A percentile compares a stretch with the other conserved stretches of the same genome.
These are phyloP conservation scores for Teratosphaeria gauchensis DNA, from an alignment of 2,329 filamentous ascomycete species.

Conservation along the genomic window DNA sequence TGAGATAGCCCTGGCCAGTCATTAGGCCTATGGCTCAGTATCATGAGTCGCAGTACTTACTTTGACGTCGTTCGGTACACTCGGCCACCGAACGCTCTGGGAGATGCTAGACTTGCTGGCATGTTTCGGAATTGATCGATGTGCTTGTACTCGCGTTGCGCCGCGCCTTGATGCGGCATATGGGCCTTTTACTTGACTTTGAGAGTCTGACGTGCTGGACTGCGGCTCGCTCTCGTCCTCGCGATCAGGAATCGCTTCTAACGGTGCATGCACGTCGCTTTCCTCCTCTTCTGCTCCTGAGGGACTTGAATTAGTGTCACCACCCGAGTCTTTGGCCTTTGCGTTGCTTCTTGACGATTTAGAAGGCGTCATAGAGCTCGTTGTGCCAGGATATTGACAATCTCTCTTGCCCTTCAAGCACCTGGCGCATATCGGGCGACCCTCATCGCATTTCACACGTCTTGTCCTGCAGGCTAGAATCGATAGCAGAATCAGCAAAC, in stretches of 20 bases:
- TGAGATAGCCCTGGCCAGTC: slow-evolving; percentile 47
- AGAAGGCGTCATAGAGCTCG: slow-evolving; percentile 42
- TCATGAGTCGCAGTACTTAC: slow-evolving; percentile 29
- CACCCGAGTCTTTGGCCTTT: slow-evolving; percentile 36
- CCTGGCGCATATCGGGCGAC: slow-evolving; percentile 73
- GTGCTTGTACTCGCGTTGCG: slow-evolving; percentile 1
- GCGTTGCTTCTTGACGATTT: slow-evolving; percentile 33
- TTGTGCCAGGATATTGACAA: slow-evolving; percentile 75
- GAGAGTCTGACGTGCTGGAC: slow-evolving; percentile 13
- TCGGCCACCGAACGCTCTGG: slow-evolving; percentile 19
- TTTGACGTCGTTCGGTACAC: slow-evolving; percentile 52
- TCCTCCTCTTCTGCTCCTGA: slow-evolving; percentile 39
- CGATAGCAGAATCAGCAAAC: background rate
- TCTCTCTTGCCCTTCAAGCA: slow-evolving; percentile 88
- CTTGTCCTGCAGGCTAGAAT: background rate
- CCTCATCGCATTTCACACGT: slow-evolving; percentile 69
- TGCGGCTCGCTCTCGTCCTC: slow-evolving; percentile 17
- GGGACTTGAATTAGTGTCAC: slow-evolving; percentile 39
- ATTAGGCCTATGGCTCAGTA: background rate
- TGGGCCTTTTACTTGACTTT: background rate
- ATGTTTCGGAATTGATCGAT: slow-evolving; percentile 13
- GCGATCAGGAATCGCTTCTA: slow-evolving; percentile 37
- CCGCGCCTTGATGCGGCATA: background rate
- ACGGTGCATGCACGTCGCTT: slow-evolving; percentile 31
- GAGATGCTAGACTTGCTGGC: slow-evolving; percentile 14